These are phyloP conservation scores for Aquilaria malaccensis DNA, from an alignment of 345 rosid genomes.

Conservation along the genomic window DNA sequence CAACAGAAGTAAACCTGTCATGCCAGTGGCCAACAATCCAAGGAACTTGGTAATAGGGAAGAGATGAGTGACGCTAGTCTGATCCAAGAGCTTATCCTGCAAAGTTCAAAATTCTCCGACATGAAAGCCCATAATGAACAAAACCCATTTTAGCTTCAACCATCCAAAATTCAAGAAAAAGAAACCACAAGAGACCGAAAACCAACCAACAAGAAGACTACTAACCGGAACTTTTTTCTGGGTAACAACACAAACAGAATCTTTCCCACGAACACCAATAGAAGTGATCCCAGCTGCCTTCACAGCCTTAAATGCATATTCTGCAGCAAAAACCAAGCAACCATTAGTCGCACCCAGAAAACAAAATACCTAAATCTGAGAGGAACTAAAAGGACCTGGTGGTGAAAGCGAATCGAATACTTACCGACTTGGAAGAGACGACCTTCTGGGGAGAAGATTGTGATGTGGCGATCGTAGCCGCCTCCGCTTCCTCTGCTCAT, in stretches of 20 bases:
- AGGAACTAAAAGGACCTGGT: background rate
- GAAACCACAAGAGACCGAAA: background rate
- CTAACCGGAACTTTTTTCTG: conserved; percentile 98
- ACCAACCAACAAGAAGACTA: conserved; percentile 16
- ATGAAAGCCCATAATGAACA: conserved; percentile 4
- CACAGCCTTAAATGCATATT: conserved; percentile 97
- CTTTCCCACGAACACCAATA: conserved; percentile 92
- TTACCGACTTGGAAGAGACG: conserved; percentile 88
- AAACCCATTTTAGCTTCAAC: conserved; percentile 3
- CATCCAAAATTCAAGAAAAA: conserved; percentile 1
- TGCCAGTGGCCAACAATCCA: conserved; percentile 93
- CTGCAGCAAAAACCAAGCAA: conserved; percentile 22
- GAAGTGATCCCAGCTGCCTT: conserved; percentile 95
- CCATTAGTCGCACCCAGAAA: no score
- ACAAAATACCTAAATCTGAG: background rate
- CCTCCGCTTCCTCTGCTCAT: conserved; percentile 91
- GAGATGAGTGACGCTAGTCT: conserved; percentile 85
- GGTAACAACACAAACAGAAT: conserved; percentile 91
- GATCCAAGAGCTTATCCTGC: conserved; percentile 99
- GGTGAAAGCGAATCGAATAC: conserved; percentile 6
- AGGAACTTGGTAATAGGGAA: conserved; percentile 88
- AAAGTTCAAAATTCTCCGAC: background rate
- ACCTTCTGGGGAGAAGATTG: conserved; percentile 88
- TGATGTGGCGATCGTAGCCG: conserved; percentile 85
- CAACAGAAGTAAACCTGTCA: conserved; percentile 53